Percentiles rank a stretch among this genome's conserved stretches.
Evolutionary conservation across 805 yeast species (phyloP).

Genomic region (Vanderwaltozyma tropicalis): DNA sequence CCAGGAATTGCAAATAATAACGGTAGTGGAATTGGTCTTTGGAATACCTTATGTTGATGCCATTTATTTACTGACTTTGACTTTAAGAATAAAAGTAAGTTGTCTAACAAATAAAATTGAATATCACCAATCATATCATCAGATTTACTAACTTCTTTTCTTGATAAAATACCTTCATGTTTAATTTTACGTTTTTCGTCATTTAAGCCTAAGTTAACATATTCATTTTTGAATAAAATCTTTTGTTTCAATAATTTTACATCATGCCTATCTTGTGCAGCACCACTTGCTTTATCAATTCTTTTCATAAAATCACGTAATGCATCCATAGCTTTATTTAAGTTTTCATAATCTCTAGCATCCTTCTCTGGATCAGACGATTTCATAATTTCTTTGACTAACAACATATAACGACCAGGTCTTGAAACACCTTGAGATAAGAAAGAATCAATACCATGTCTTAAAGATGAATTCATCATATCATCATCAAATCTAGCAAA

Average conservation of each 20-base stretch:
- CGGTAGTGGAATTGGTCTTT: slow-evolving; percentile 78
- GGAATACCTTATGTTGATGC: slow-evolving; percentile 84
- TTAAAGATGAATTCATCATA: slow-evolving; percentile 54
- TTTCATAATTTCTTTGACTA: slow-evolving; percentile 73
- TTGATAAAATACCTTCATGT: slow-evolving; percentile 29
- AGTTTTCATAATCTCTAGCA: slow-evolving; percentile 34
- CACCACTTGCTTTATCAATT: slow-evolving; percentile 79
- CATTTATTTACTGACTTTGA: slow-evolving; percentile 80
- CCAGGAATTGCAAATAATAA: slow-evolving; percentile 62
- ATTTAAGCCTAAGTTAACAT: slow-evolving; percentile 73
- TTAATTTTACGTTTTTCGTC: slow-evolving; percentile 69
- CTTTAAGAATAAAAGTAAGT: slow-evolving; percentile 74
- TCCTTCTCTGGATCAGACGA: slow-evolving; percentile 73
- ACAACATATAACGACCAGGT: slow-evolving; percentile 85
- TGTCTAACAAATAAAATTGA: slow-evolving; percentile 80
- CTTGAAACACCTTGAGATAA: slow-evolving; percentile 92
- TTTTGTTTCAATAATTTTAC: slow-evolving; percentile 79
- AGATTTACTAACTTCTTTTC: slow-evolving; percentile 24
- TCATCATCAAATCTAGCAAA: slow-evolving; percentile 90
- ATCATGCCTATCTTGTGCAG: slow-evolving; percentile 84
- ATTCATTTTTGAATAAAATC: slow-evolving; percentile 72
- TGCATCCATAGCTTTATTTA: slow-evolving; percentile 64
- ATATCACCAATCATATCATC: slow-evolving; percentile 46
- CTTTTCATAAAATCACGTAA: slow-evolving; percentile 65
- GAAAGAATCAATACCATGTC: slow-evolving; percentile 76